Evolutionary conservation across 352 stramenopile species (phyloP).

Genomic region (Phytophthora agathidicida): DNA sequence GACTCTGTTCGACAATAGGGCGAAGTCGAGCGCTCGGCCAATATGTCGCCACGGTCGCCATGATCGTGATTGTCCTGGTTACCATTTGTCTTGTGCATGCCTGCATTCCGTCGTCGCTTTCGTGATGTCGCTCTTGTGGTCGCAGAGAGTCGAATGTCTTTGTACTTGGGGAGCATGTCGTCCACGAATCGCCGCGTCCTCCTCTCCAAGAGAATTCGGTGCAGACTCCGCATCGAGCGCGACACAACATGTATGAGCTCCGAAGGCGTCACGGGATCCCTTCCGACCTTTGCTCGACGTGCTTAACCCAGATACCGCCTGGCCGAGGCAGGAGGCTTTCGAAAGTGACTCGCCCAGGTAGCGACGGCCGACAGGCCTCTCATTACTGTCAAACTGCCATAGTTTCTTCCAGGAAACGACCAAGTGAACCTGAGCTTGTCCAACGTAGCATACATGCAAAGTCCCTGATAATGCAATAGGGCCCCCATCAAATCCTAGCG

Average conservation of each 20-base stretch:
- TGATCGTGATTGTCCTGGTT: constrained; percentile 18
- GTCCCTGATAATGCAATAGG: constrained; percentile 19
- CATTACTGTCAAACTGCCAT: neutral
- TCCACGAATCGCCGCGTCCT: constrained; percentile 36
- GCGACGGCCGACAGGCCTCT: constrained; percentile 6
- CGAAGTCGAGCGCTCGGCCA: constrained; percentile 26
- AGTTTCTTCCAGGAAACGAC: constrained; percentile 33
- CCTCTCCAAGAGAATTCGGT: constrained; percentile 36
- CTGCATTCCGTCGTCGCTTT: constrained; percentile 25
- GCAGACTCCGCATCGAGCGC: constrained; percentile 35
- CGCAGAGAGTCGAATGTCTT: constrained; percentile 30
- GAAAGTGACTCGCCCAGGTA: constrained; percentile 13
- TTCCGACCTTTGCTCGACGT: constrained; percentile 1
- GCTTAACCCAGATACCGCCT: neutral
- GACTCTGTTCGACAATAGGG: constrained; percentile 32
- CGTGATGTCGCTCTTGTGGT: constrained; percentile 17
- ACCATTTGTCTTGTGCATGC: constrained; percentile 14
- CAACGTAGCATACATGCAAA: constrained; percentile 16
- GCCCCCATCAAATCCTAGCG: constrained; percentile 20
- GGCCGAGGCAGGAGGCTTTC: constrained; percentile 7
- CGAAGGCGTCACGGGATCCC: neutral
- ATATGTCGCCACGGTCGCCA: constrained; percentile 10
- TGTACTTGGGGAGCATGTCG: constrained; percentile 44
- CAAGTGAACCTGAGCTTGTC: constrained; percentile 10
- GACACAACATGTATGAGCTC: constrained; percentile 32